Percentiles rank a stretch among this genome's conserved stretches.
These are phyloP conservation scores for Kurtzmaniella quercitrusa DNA, from an alignment of 1,139 yeast genomes.

Conservation along the genomic window DNA sequence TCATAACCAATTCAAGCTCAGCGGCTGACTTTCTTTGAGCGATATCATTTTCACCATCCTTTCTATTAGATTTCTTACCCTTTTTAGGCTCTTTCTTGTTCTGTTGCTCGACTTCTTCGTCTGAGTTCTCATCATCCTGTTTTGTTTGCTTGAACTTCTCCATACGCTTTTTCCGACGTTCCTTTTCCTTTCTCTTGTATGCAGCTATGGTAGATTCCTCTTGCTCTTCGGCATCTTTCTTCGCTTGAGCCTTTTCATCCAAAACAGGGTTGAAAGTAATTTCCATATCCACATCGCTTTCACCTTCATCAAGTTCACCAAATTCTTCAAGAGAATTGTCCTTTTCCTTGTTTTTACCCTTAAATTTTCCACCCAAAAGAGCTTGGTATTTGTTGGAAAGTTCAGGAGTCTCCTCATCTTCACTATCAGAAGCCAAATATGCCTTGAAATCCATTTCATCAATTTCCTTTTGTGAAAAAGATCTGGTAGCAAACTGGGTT, in stretches of 20 bases:
- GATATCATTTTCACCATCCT: constrained; percentile 21
- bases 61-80: constrained; percentile 17
- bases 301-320: constrained; percentile 36
- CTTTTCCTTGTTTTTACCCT: constrained; percentile 25
- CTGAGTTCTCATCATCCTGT: constrained; percentile 38
- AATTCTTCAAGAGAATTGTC: constrained; percentile 12
- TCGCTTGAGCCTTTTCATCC: constrained; percentile 36
- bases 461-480: constrained; percentile 84
- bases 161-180: constrained; percentile 79
- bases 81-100: constrained; percentile 10
- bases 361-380: constrained; percentile 48
- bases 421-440: constrained; percentile 87
- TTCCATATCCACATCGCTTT: constrained; percentile 85
- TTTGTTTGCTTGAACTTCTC: constrained; percentile 62
- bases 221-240: constrained; percentile 30
- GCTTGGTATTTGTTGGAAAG: constrained; percentile 62
- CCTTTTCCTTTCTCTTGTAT: constrained; percentile 85
- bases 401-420: constrained; percentile 40
- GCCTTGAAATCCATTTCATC: constrained; percentile 98
- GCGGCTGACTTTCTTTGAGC: constrained; percentile 46
- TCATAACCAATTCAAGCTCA: constrained; percentile 67
- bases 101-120: constrained; percentile 20
- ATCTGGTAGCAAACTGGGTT: constrained; percentile 69
- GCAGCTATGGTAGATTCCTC: constrained; percentile 81
- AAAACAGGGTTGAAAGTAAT: constrained; percentile 92